Percentiles rank a stretch among this genome's conserved stretches.
Conservation (phyloP, 2,329 filamentous ascomycete species). For the Hymenoscyphus repandus region DNA sequence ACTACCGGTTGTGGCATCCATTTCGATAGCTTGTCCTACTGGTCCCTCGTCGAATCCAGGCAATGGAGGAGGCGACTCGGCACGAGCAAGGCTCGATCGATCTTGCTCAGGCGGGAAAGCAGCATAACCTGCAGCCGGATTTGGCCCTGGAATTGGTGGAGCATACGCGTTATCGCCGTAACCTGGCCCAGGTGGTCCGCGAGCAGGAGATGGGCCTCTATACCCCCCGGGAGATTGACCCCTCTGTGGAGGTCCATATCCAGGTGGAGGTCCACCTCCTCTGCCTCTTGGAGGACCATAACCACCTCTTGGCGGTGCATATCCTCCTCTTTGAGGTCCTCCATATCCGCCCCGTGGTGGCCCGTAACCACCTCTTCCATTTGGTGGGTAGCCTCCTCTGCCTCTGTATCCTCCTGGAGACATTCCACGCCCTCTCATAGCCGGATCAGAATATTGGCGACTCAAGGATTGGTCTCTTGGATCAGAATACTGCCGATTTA, state of each 20-base stretch:
- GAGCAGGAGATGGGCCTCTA: slow-evolving; percentile 22
- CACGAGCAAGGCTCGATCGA: slow-evolving; percentile 46
- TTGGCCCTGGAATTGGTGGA: slow-evolving; percentile 13
- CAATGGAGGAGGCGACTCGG: slow-evolving; percentile 60
- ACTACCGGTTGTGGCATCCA: slow-evolving; percentile 65
- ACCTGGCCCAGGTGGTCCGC: slow-evolving; percentile 19
- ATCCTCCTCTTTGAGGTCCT: slow-evolving; percentile 34
- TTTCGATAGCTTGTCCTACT: slow-evolving; percentile 68
- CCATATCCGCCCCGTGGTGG: slow-evolving; percentile 45
- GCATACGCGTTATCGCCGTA: slow-evolving; percentile 14
- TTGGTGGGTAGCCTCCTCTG: slow-evolving; percentile 16
- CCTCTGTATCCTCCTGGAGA: slow-evolving; percentile 19
- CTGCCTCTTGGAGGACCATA: slow-evolving; percentile 33
- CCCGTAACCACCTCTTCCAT: slow-evolving; percentile 32
- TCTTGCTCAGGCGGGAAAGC: slow-evolving; percentile 24
- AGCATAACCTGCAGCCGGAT: slow-evolving; percentile 20
- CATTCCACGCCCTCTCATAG: slow-evolving; percentile 27
- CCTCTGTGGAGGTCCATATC: slow-evolving; percentile 23
- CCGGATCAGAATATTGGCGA: slow-evolving; percentile 34
- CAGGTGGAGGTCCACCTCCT: slow-evolving; percentile 39
- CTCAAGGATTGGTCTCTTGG: slow-evolving; percentile 34
- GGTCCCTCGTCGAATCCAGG: slow-evolving; percentile 38
- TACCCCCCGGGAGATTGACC: slow-evolving; percentile 14
- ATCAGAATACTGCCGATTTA: slow-evolving; percentile 38
- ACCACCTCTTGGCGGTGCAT: slow-evolving; percentile 30